Evolutionary conservation across 768 basidiomycete species (phyloP), one percentile per base, ranked within the genome.

Genomic region (Suillus subluteus): DNA sequence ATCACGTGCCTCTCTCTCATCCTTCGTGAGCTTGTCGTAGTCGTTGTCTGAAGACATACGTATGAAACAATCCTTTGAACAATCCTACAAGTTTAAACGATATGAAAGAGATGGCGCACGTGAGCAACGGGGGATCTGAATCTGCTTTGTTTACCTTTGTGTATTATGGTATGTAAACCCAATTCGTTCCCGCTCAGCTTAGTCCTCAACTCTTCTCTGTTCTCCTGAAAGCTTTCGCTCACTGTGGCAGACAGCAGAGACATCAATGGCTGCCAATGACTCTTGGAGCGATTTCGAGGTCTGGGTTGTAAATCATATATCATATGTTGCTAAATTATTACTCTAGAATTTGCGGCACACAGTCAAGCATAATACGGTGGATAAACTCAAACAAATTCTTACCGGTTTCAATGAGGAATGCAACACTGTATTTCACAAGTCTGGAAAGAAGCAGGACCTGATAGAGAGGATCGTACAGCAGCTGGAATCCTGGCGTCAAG

Each of bases 401-500:
- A 77, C 82, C 46, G 90, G 89, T 32, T 82, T 95, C 70, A 94
- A 93, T 80, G 91, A 92, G 44, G 89, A 93, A 75, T 94, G 92
- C 73, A 79, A 80, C 63, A 86, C 87, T 5, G 83, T 84, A 70
- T 80, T 94, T 37, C 81, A 86, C 63, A 93, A 92, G 77, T 84
- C 91, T 13, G 94, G 94, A 35, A 94, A 91, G 81, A 95, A 95
- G 74, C 91, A 93, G 71, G 94, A 95, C 41, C 85, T 95, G 58
- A 93, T 94, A 74, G 91, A 94, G 75, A 85, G 91, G 68, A 89
- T 95, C 67, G 78, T 86, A 55, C 70, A 71, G 9, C 80, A 83
- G 68, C 78, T 95, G 71, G 88, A 91, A 67, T 66, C 72, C 62
- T 93, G 91, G 89, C 85, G 85, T 73, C 75, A 76, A 62, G 75